These are phyloP conservation scores for Craspedostauros australis DNA, from an alignment of 108 stramenopile species.

Conservation along the genomic window DNA sequence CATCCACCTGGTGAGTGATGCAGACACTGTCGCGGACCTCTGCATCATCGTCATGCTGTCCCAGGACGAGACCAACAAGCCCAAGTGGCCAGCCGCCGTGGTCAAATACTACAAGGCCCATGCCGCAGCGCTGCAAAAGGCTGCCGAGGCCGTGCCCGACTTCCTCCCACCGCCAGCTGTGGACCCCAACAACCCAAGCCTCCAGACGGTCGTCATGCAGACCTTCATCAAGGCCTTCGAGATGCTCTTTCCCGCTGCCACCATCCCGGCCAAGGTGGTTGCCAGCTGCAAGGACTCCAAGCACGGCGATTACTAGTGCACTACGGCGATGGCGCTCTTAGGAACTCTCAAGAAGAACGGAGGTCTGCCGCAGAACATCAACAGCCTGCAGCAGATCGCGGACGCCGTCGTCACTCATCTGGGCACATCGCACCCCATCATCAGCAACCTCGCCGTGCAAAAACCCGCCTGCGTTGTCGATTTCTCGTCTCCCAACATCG, in stretches of 20 bases:
- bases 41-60: constrained; percentile 47
- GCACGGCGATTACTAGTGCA: constrained; percentile 97
- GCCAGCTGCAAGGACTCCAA: constrained; percentile 71
- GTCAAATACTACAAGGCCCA: constrained; percentile 41
- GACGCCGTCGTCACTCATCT: constrained; percentile 59
- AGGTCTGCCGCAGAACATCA: constrained; percentile 35
- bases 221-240: constrained; percentile 43
- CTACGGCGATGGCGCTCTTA: constrained; percentile 91
- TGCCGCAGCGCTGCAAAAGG: constrained; percentile 19
- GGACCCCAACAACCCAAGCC: constrained; percentile 38
- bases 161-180: constrained; percentile 7
- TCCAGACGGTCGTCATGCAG: constrained; percentile 40
- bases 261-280: constrained; percentile 33
- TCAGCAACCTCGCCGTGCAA: constrained; percentile 48
- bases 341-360: constrained; percentile 74
- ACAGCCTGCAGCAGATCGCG: constrained; percentile 72
- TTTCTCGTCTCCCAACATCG: constrained; percentile 99
- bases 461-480: constrained; percentile 90
- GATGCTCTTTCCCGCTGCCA: constrained; percentile 16
- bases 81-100: constrained; percentile 22
- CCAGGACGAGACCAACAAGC: constrained; percentile 1
- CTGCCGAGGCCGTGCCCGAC: constrained; percentile 23
- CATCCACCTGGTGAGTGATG: constrained; percentile 31
- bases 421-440: constrained; percentile 48
- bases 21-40: constrained; percentile 60